phyloP scores from a whole-genome alignment of 805 yeast genomes.

The Hanseniaspora meyeri region DNA sequence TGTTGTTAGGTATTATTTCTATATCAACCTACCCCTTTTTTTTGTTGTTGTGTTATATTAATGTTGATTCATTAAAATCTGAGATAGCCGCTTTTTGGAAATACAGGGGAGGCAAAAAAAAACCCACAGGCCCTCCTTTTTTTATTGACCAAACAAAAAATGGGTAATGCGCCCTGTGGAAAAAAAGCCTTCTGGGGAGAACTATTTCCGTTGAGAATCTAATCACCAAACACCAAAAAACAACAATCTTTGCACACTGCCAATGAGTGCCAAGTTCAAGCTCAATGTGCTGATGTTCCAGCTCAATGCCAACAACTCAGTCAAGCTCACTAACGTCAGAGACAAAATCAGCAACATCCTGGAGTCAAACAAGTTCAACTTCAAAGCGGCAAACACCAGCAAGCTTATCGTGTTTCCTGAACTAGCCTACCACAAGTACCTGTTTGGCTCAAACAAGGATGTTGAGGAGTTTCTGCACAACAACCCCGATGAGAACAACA shows the following conservation, averaged over 20 bases:
- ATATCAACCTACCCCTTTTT: no score
- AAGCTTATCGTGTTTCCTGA: slow-evolving; percentile 9
- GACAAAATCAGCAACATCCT: neutral
- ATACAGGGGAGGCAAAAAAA: neutral
- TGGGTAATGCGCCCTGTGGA: no score
- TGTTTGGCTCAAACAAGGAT: neutral
- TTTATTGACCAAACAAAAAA: no score
- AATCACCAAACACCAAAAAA: no score
- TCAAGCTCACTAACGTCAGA: neutral
- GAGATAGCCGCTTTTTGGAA: neutral
- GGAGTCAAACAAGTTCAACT: slow-evolving; percentile 2
- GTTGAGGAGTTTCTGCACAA: neutral
- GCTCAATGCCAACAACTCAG: slow-evolving; percentile 6
- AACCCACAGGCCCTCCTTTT: no score
- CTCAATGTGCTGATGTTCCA: slow-evolving; percentile 4
- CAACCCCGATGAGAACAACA: neutral
- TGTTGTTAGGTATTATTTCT: no score
- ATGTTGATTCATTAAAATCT: neutral
- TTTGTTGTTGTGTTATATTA: no score
- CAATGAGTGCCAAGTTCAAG: neutral
- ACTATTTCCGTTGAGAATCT: neutral
- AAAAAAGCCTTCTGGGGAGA: neutral
- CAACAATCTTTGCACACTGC: no score
- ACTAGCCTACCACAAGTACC: slow-evolving; percentile 2
- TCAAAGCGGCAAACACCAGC: neutral